Base-by-base conservation (phyloP, 2,329 filamentous ascomycete genomes). In the Exophiala sp. region DNA sequence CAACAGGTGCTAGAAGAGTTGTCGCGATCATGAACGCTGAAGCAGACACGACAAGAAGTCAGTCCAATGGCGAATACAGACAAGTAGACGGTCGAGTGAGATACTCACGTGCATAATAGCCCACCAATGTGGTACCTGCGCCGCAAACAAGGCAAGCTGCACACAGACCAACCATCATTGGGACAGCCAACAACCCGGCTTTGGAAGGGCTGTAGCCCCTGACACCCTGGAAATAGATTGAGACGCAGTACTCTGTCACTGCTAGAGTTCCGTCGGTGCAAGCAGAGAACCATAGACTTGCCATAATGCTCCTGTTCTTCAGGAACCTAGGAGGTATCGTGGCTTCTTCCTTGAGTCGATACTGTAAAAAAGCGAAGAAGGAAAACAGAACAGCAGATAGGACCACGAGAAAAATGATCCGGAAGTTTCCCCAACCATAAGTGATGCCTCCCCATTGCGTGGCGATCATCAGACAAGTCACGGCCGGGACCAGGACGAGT, bases 211-310 rank as follows among this genome's bases (percentile, higher is more conserved):
- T 20, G 51, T 55, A n/a, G 5, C 58, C 61, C 41, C 52, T 53
- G 42, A 69, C 65, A 9, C 50, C 59, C 61, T 72, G 70, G 45
- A 65, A 72, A 52, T 70, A 72, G 1, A 66, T 71, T 7, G 68
- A 64, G 24, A 71, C 56, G 41, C 68, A 68, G 24, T 46, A 54
- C 35, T 57, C 54, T 5, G 47, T 59, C 9, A 59, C 43, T 10
- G 54, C 47, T n/a, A 59, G 35, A 7, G 33, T 41, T 9, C 54
- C 50, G 36, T 52, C 52, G 33, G 35, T 47, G 47, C 57, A 59
- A 11, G 40, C 46, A 14, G n/a, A 35, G 38, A 54, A 59, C 54
- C 55, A 50, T 12, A 43, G 16, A 11, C 35, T 46, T 8, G 53
- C 53, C 21, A 57, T 14, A 40, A 57, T 47, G 20, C 49, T 69